phyloP scores from a whole-genome alignment of 1,139 yeast genomes.

The Suhomyces ambrosiae region DNA sequence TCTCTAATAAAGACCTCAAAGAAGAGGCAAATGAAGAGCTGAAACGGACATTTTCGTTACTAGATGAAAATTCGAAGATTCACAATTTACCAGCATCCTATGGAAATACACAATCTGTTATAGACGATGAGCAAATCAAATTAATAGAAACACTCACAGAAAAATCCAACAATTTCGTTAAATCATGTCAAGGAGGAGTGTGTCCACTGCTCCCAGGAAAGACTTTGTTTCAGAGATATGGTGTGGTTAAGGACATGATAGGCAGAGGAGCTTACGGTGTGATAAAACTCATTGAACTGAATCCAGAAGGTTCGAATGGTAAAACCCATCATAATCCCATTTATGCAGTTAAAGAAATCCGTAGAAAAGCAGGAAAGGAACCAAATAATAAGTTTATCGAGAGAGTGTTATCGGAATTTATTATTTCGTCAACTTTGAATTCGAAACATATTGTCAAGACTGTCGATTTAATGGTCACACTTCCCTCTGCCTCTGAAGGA shows the following conservation, averaged over 20 bases:
- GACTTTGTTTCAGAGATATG: constrained; percentile 61
- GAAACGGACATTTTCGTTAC: constrained; percentile 35
- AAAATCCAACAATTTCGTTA: constrained; percentile 22
- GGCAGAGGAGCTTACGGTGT: constrained; percentile 89
- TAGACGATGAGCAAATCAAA: constrained; percentile 55
- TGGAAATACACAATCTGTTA: constrained; percentile 48
- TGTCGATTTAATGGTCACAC: constrained; percentile 59
- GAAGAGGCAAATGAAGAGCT: constrained; percentile 38
- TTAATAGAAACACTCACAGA: constrained; percentile 52
- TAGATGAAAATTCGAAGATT: constrained; percentile 27
- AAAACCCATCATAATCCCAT: constrained; percentile 35
- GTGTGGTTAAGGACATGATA: constrained; percentile 74
- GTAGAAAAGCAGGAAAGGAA: constrained; percentile 37
- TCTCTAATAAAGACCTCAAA: constrained; percentile 20
- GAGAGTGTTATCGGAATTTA: constrained; percentile 74
- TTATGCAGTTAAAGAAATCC: constrained; percentile 75
- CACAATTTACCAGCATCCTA: constrained; percentile 26
- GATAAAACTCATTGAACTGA: constrained; percentile 69
- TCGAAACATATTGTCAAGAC: constrained; percentile 71
- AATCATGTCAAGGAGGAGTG: constrained; percentile 1
- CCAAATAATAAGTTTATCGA: constrained; percentile 61
- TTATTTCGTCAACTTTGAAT: constrained; percentile 68
- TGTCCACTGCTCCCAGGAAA: constrained; percentile 24
- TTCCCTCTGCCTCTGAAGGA: constrained; percentile 18
- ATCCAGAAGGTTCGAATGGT: constrained; percentile 25